Percentiles rank a stretch among this genome's conserved stretches.
Conservation (phyloP, 805 yeast species). For the Nakazawaea ambrosiae region DNA sequence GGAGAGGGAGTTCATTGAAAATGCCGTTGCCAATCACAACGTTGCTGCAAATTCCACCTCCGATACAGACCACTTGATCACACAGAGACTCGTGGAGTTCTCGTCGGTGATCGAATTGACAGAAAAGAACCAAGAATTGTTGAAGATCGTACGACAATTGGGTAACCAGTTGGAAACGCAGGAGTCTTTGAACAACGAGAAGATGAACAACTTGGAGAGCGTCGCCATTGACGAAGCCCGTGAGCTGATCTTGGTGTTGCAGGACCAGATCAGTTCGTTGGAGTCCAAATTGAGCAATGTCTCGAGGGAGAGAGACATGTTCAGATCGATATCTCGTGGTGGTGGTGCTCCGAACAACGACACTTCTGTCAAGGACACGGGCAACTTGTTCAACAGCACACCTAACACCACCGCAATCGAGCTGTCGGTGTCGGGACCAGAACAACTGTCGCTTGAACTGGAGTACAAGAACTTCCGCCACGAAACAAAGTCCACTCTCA, state of each 20-base stretch:
- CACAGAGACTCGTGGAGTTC: constrained; percentile 70
- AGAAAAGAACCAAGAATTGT: constrained; percentile 64
- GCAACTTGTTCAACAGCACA: constrained; percentile 15
- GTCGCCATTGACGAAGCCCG: constrained; percentile 56
- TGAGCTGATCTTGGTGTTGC: constrained; percentile 57
- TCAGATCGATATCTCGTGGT: constrained; percentile 27
- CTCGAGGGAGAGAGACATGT: constrained; percentile 64
- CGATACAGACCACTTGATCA: constrained; percentile 67
- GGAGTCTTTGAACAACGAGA: constrained; percentile 34
- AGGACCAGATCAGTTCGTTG: constrained; percentile 47
- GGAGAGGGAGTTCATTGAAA: constrained; percentile 60
- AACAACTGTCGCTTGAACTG: constrained; percentile 25
- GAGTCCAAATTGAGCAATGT: constrained; percentile 47
- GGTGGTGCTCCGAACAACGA: too few species aligned
- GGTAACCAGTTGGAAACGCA: constrained; percentile 65
- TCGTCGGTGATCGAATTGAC: constrained; percentile 61
- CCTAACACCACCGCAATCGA: constrained; percentile 8
- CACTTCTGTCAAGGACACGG: background rate
- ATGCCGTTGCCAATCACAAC: constrained; percentile 29
- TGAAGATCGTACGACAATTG: constrained; percentile 61
- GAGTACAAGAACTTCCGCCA: constrained; percentile 32
- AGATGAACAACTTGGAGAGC: constrained; percentile 33
- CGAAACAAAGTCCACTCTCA: constrained; percentile 36
- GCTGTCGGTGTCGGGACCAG: constrained; percentile 19
- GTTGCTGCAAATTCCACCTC: constrained; percentile 31